Conservation (phyloP, 2,329 filamentous ascomycete genomes). For the Ceratocystis cacaofunesta region DNA sequence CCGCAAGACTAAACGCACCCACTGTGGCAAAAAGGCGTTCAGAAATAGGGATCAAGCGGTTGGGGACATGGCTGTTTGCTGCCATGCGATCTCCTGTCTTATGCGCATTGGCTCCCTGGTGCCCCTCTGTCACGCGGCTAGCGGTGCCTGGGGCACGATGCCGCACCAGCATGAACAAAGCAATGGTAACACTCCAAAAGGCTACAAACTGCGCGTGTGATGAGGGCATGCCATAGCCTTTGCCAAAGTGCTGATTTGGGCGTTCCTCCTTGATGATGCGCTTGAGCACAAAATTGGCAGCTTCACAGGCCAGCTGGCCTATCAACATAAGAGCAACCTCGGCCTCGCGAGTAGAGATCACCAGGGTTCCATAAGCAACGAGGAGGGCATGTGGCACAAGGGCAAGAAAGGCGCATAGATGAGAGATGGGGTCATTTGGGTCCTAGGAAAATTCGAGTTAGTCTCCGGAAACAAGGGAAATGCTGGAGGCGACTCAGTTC, state of each 20-base stretch:
- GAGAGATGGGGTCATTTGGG: slow-evolving; percentile 69
- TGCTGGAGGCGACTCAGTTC: slow-evolving; percentile 12
- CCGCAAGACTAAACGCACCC: slow-evolving; percentile 46
- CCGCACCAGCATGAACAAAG: slow-evolving; percentile 62
- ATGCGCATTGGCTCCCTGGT: background rate
- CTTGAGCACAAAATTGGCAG: slow-evolving; percentile 78
- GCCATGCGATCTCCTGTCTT: background rate
- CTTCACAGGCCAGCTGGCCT: slow-evolving; percentile 85
- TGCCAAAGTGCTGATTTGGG: slow-evolving; percentile 68
- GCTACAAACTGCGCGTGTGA: slow-evolving; percentile 91
- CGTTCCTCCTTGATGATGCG: slow-evolving; percentile 83
- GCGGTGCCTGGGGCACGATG: slow-evolving; percentile 40
- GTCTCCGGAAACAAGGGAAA: background rate
- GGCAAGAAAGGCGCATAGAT: slow-evolving; percentile 82
- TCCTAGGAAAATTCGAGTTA: slow-evolving; percentile 35
- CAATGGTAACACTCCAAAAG: slow-evolving; percentile 76
- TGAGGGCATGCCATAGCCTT: slow-evolving; percentile 92
- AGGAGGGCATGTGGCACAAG: slow-evolving; percentile 85
- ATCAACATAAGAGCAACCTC: slow-evolving; percentile 82
- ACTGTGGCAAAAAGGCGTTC: slow-evolving; percentile 43
- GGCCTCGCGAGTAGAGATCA: slow-evolving; percentile 80
- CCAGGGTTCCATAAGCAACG: slow-evolving; percentile 75
- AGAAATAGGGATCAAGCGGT: slow-evolving; percentile 38
- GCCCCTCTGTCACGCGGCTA: background rate
- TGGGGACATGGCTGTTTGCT: background rate